Percentiles rank a stretch among this genome's conserved stretches.
Evolutionary conservation across 768 basidiomycete genomes (phyloP).

Genomic region (Paxillus rubicundulus): DNA sequence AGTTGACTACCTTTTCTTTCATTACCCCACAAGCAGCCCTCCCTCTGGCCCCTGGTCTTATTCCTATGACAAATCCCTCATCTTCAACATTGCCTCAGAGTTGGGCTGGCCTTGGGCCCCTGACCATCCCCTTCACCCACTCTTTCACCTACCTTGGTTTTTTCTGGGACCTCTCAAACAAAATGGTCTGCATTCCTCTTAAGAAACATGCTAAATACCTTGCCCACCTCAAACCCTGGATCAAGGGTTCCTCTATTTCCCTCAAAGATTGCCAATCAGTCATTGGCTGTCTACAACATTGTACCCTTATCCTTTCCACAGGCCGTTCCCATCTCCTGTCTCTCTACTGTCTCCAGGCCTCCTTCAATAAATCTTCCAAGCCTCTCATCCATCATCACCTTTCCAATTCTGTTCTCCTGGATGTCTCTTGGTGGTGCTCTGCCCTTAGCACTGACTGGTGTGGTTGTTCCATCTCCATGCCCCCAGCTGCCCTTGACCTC

Average conservation of each 20-base stretch:
- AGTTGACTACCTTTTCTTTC: conserved; percentile 35
- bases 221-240: conserved; percentile 19
- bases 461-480: background rate
- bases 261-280: conserved; percentile 25
- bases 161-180: conserved; percentile 30
- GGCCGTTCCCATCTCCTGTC: conserved; percentile 31
- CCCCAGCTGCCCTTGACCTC: conserved; percentile 4
- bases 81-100: conserved; percentile 18
- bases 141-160: conserved; percentile 40
- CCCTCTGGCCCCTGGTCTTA: background rate
- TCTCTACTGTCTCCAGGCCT: conserved; percentile 25
- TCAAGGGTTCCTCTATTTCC: conserved; percentile 3
- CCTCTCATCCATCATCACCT: background rate
- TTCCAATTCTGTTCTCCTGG: background rate
- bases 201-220: conserved; percentile 33
- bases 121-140: conserved; percentile 24
- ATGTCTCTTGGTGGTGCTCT: background rate
- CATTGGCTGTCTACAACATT: conserved; percentile 38
- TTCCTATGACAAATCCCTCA: conserved; percentile 20
- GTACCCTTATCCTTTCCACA: conserved; percentile 28
- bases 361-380: conserved; percentile 18
- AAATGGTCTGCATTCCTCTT: conserved; percentile 31
- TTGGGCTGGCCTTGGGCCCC: conserved; percentile 37
- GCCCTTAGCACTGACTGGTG: background rate
- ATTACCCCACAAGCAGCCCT: conserved; percentile 9